A percentile compares a stretch with the other conserved stretches of the same genome.
phyloP scores from a whole-genome alignment of 2,329 filamentous ascomycete species.

The Metarhizium anisopliae region DNA sequence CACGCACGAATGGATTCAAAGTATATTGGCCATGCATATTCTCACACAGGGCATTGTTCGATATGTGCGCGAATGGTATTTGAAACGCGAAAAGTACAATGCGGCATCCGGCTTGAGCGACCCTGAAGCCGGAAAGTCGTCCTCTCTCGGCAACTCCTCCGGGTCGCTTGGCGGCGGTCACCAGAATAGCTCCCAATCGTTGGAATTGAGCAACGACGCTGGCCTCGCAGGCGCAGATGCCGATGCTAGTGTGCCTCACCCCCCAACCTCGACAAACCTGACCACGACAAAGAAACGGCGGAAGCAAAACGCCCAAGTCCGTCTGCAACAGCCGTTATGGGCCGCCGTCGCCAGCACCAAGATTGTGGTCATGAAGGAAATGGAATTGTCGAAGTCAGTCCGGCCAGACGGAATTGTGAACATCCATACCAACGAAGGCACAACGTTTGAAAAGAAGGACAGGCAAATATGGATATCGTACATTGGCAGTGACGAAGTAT shows the following conservation, averaged over 20 bases:
- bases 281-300: conserved; percentile 67
- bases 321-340: conserved; percentile 88
- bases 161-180: conserved; percentile 16
- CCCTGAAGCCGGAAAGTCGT: conserved; percentile 52
- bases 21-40: conserved; percentile 65
- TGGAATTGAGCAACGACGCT: conserved; percentile 8
- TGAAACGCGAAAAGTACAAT: conserved; percentile 50
- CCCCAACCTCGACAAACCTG: conserved; percentile 24
- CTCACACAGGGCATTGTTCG: conserved; percentile 64
- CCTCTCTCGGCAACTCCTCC: conserved; percentile 19
- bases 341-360: conserved; percentile 91
- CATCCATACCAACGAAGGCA: conserved; percentile 68
- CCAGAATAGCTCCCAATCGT: conserved; percentile 7
- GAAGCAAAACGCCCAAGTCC: conserved; percentile 84
- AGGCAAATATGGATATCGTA: conserved; percentile 75
- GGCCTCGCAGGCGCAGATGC: conserved; percentile 45
- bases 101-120: conserved; percentile 41
- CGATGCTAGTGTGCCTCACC: conserved; percentile 27
- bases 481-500: conserved; percentile 68
- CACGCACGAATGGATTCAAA: conserved; percentile 58
- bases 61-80: conserved; percentile 61
- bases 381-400: conserved; percentile 70
- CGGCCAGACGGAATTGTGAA: conserved; percentile 61
- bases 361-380: conserved; percentile 90
- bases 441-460: conserved; percentile 60